These are phyloP conservation scores for Rhodotorula sphaerocarpa DNA, from an alignment of 768 basidiomycete species.

Conservation along the genomic window DNA sequence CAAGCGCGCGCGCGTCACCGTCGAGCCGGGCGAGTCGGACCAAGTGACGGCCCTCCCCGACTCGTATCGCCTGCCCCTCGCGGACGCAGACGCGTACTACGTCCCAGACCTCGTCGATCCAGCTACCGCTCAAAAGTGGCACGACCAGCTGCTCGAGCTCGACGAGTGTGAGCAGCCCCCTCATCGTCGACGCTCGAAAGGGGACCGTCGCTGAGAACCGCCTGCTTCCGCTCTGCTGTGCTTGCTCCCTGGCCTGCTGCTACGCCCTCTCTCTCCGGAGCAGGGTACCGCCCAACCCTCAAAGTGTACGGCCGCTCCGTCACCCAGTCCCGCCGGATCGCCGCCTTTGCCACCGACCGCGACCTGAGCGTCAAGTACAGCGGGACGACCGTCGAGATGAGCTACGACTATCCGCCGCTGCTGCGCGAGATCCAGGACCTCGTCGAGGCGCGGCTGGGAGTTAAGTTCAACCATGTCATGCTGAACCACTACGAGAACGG, in stretches of 20 bases:
- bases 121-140: slow-evolving; percentile 41
- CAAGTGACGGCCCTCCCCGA: slow-evolving; percentile 13
- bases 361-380: slow-evolving; percentile 44
- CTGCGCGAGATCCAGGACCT: slow-evolving; percentile 41
- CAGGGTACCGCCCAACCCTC: slow-evolving; percentile 47
- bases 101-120: slow-evolving; percentile 40
- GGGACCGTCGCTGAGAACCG: no score
- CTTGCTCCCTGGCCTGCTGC: no score
- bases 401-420: slow-evolving; percentile 43
- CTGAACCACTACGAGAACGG: slow-evolving; percentile 47
- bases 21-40: slow-evolving; percentile 5
- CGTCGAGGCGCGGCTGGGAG: slow-evolving; percentile 42
- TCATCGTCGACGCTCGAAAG: no score
- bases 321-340: slow-evolving; percentile 46
- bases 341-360: slow-evolving; percentile 44
- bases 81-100: slow-evolving; percentile 33
- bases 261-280: background rate
- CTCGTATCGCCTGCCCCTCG: slow-evolving; percentile 5
- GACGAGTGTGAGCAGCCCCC: slow-evolving; percentile 42
- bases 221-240: no score
- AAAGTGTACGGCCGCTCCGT: slow-evolving; percentile 47
- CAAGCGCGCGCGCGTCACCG: slow-evolving; percentile 11
- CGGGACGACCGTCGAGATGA: slow-evolving; percentile 44
- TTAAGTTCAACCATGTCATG: slow-evolving; percentile 48
- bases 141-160: slow-evolving; percentile 41